These are phyloP conservation scores for Corylus heterophylla DNA, from an alignment of 306 rosid species.

Conservation along the genomic window DNA sequence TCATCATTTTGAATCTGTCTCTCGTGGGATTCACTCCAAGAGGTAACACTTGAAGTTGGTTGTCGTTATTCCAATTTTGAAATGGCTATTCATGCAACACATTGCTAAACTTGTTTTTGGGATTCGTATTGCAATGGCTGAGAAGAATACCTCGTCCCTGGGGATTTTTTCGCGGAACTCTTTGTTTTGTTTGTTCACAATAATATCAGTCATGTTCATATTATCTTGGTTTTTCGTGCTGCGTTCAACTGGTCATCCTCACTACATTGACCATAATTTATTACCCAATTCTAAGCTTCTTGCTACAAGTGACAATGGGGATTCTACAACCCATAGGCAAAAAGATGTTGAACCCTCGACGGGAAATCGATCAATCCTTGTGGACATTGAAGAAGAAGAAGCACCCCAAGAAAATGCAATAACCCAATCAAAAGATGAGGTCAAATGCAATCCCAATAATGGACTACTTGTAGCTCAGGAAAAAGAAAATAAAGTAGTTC, in stretches of 20 bases:
- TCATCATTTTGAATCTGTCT: conserved; percentile 8
- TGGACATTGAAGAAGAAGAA: conserved; percentile 30
- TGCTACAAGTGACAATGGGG: conserved; percentile 18
- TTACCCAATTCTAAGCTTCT: conserved; percentile 39
- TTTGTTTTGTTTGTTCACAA: conserved; percentile 46
- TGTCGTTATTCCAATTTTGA: not conserved
- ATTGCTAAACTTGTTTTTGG: conserved; percentile 8
- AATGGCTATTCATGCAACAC: conserved; percentile 8
- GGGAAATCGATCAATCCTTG: conserved; percentile 49
- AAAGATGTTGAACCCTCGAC: conserved; percentile 26
- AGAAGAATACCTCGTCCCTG: conserved; percentile 36
- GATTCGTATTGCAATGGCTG: conserved; percentile 45
- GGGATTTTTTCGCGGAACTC: conserved; percentile 50
- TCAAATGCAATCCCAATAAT: conserved; percentile 27
- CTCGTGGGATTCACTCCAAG: not conserved
- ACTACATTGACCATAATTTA: conserved; percentile 28
- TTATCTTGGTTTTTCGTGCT: conserved; percentile 69
- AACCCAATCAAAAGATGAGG: conserved; percentile 4
- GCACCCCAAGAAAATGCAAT: conserved; percentile 18
- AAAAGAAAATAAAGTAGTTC: conserved; percentile 14
- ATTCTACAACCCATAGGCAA: conserved; percentile 16
- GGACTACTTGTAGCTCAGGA: conserved; percentile 20
- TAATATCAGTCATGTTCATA: conserved; percentile 49
- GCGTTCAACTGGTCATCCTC: conserved; percentile 37
- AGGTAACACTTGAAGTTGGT: not conserved